phyloP scores from a whole-genome alignment of 352 stramenopile species.

The Phytophthora sp. region DNA sequence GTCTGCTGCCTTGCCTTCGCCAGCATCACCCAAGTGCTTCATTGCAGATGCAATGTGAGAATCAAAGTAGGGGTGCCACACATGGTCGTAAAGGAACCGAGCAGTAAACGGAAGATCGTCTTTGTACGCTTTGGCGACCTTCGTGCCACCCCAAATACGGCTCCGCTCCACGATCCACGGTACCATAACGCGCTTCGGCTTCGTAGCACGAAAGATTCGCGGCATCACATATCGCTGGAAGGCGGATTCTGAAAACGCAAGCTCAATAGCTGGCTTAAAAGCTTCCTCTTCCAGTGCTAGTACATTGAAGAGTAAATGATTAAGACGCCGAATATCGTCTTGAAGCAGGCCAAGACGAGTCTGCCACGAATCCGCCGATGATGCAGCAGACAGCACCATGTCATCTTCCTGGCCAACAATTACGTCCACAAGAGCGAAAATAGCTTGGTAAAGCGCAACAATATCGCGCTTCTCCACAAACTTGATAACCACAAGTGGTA shows the following conservation, averaged over 20 bases:
- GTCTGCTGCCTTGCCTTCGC: slow-evolving; percentile 34
- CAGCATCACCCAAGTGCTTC: slow-evolving; percentile 65
- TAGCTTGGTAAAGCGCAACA: slow-evolving; percentile 60
- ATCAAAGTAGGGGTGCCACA: slow-evolving; percentile 79
- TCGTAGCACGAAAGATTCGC: slow-evolving; percentile 65
- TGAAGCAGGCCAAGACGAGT: slow-evolving; percentile 54
- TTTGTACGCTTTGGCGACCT: slow-evolving; percentile 66
- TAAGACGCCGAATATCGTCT: slow-evolving; percentile 76
- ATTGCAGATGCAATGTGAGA: slow-evolving; percentile 72
- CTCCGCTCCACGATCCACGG: slow-evolving; percentile 85
- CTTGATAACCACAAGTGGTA: slow-evolving; percentile 71
- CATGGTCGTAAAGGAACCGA: slow-evolving; percentile 80
- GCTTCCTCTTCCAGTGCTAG: slow-evolving; percentile 72
- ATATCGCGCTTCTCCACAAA: slow-evolving; percentile 71
- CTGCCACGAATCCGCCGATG: slow-evolving; percentile 54
- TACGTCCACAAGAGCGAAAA: slow-evolving; percentile 64
- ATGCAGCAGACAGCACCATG: slow-evolving; percentile 54
- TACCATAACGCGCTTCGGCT: slow-evolving; percentile 73
- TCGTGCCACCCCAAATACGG: slow-evolving; percentile 68
- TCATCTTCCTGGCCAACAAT: slow-evolving; percentile 63
- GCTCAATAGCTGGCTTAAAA: slow-evolving; percentile 60
- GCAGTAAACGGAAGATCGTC: slow-evolving; percentile 78
- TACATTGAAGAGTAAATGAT: slow-evolving; percentile 68
- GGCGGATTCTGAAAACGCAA: slow-evolving; percentile 72
- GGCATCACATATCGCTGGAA: slow-evolving; percentile 83